Conservation (phyloP, 306 rosid genomes). For the Prunus dulcis region DNA sequence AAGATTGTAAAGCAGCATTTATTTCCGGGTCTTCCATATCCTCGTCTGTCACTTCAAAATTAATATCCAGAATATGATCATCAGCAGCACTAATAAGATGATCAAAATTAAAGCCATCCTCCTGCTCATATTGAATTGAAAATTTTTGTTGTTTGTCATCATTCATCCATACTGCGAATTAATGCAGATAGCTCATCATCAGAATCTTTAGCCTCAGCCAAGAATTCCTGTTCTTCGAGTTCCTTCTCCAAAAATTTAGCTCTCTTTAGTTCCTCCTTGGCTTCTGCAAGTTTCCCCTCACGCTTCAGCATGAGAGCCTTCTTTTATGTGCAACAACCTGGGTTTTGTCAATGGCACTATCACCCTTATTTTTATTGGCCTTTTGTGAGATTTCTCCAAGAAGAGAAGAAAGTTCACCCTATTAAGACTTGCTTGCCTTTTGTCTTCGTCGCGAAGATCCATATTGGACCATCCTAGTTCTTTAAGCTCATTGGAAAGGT, state of each 20-base stretch:
- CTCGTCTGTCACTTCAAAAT: slow-evolving; percentile 79
- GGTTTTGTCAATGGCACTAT: slow-evolving; percentile 49
- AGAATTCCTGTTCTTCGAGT: slow-evolving; percentile 84
- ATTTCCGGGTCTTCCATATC: slow-evolving; percentile 92
- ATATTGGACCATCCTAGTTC: slow-evolving; percentile 93
- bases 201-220: slow-evolving; percentile 80
- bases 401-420: slow-evolving; percentile 75
- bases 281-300: slow-evolving; percentile 87
- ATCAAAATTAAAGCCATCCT: slow-evolving; percentile 47
- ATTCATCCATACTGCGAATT: slow-evolving; percentile 57
- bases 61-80: slow-evolving; percentile 39
- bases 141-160: slow-evolving; percentile 47
- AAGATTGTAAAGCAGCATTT: slow-evolving; percentile 58
- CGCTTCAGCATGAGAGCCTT: slow-evolving; percentile 81
- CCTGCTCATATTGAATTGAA: slow-evolving; percentile 33
- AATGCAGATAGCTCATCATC: slow-evolving; percentile 87
- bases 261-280: slow-evolving; percentile 87
- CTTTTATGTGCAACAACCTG: slow-evolving; percentile 75
- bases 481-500: slow-evolving; percentile 73
- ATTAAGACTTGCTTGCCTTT: slow-evolving; percentile 46
- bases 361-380: slow-evolving; percentile 40
- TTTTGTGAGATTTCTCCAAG: slow-evolving; percentile 53
- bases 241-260: slow-evolving; percentile 85
- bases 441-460: slow-evolving; percentile 62
- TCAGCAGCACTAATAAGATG: slow-evolving; percentile 50